phyloP scores from a whole-genome alignment of 2,329 filamentous ascomycete genomes.

The Alternaria infectoria region DNA sequence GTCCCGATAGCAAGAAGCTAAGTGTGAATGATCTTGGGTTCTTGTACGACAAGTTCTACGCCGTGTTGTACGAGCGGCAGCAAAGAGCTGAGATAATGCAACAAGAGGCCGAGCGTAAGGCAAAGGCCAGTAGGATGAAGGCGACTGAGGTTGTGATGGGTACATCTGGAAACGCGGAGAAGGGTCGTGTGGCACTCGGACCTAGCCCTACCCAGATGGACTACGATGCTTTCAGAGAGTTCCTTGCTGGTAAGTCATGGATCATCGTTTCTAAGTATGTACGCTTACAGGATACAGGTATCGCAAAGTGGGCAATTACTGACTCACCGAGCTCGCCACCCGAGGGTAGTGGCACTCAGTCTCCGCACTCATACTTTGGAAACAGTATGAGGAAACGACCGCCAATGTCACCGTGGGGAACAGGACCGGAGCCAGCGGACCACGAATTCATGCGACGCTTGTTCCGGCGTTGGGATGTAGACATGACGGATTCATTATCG shows the following conservation, averaged over 20 bases:
- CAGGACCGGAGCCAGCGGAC: conserved; percentile 75
- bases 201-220: conserved; percentile 94
- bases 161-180: conserved; percentile 66
- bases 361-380: conserved; percentile 65
- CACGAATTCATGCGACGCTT: conserved; percentile 92
- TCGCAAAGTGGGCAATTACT: conserved; percentile 91
- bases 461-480: conserved; percentile 86
- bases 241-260: conserved; percentile 68
- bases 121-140: conserved; percentile 66
- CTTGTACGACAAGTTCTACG: conserved; percentile 94
- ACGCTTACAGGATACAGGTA: conserved; percentile 56
- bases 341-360: conserved; percentile 57
- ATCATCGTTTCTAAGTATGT: background rate
- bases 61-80: conserved; percentile 87
- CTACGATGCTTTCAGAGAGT: conserved; percentile 94
- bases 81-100: conserved; percentile 79
- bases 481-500: conserved; percentile 76
- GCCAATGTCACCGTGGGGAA: conserved; percentile 63
- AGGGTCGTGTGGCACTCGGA: conserved; percentile 85
- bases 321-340: conserved; percentile 74
- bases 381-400: conserved; percentile 49
- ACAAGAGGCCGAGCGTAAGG: conserved; percentile 68
- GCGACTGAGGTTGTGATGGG: conserved; percentile 58
- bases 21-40: conserved; percentile 84
- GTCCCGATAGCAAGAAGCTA: conserved; percentile 92